phyloP scores from a whole-genome alignment of 306 rosid genomes.

The Cucumis melo region DNA sequence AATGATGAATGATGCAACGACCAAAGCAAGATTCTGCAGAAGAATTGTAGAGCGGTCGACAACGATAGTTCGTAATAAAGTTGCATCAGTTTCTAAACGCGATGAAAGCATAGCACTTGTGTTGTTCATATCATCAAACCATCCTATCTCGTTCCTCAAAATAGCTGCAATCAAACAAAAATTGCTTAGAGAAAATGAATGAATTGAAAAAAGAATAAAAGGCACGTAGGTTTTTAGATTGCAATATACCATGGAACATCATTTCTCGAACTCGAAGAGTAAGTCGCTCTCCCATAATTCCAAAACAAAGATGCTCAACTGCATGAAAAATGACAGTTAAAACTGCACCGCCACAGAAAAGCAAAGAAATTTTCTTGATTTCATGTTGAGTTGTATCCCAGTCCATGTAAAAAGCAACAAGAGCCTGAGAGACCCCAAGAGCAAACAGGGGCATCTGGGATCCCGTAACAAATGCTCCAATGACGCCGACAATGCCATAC shows the following conservation, averaged over 20 bases:
- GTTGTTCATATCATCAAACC: slow-evolving; percentile 84
- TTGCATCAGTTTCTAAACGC: slow-evolving; percentile 72
- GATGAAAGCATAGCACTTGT: slow-evolving; percentile 86
- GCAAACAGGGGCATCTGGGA: slow-evolving; percentile 97
- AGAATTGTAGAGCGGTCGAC: slow-evolving; percentile 82
- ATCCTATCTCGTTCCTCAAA: slow-evolving; percentile 84
- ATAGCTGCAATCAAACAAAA: slow-evolving; percentile 46
- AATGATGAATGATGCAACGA: slow-evolving; percentile 69
- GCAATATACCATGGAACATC: slow-evolving; percentile 65
- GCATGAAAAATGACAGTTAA: slow-evolving; percentile 70
- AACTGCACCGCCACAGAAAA: slow-evolving; percentile 59
- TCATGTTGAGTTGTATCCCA: slow-evolving; percentile 81
- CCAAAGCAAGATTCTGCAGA: slow-evolving; percentile 69
- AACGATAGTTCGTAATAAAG: slow-evolving; percentile 61
- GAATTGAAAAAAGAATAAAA: neutral
- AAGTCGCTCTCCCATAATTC: slow-evolving; percentile 93
- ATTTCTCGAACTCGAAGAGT: slow-evolving; percentile 79
- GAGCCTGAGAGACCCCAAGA: slow-evolving; percentile 89
- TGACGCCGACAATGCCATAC: slow-evolving; percentile 63
- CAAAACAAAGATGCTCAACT: slow-evolving; percentile 71
- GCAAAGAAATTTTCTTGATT: slow-evolving; percentile 52
- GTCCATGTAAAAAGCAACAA: slow-evolving; percentile 86
- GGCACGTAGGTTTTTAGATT: neutral
- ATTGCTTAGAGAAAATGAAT: slow-evolving; percentile 2
- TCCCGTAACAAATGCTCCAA: slow-evolving; percentile 74